Base-by-base conservation (phyloP, 1,284 basidiomycete genomes). In the Rhodotorula sp. region DNA sequence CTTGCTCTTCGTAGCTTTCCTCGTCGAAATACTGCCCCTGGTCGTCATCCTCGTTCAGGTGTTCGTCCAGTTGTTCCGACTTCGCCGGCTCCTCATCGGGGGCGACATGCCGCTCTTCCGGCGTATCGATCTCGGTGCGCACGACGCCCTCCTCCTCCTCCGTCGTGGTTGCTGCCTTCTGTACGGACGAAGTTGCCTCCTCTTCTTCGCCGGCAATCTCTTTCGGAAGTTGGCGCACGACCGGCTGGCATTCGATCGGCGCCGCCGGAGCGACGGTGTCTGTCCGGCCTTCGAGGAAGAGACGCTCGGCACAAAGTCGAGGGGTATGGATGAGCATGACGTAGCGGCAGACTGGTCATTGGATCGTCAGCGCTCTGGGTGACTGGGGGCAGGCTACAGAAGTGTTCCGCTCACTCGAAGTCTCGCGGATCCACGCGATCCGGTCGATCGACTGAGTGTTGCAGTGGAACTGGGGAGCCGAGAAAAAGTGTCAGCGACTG, bases 271-370 rank as follows among this genome's bases (percentile, higher is more conserved):
- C 68, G 1, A 43, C 34, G 14, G 62, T 47, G 34, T 50, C 45
- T 38, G 54, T 26, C 26, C 65, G 65, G 14, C 72, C 70, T 62
- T 76, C 72, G 52, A 74, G 70, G 65, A 97, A 97, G 14, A 93
- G 91, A 19, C 93, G 93, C 78, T 95, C 89, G 67, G 88, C 87
- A 79, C 94, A 97, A 31, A 97, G 85, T 68, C 93, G 89, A 47
- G 94, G 93, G 1, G 93, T 95, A 80, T 95, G 90, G 69, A 97
- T 89, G 75, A 95, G 90, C 68, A 97, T 85, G 62, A 95, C 87
- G 80, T 97, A 97, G 77, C 90, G 88, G 81, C 94, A 84, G 38
- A 79, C 73, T 73, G 31, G 3, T 15, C 12, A 21, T 23, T 6
- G 6, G 19, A 8, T 43, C 2, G 31, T 21, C 55, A 61, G 65